A percentile compares a stretch with the other conserved stretches of the same genome.
These are phyloP conservation scores for Phoma herbarum DNA, from an alignment of 2,329 filamentous ascomycete genomes.

Conservation along the genomic window DNA sequence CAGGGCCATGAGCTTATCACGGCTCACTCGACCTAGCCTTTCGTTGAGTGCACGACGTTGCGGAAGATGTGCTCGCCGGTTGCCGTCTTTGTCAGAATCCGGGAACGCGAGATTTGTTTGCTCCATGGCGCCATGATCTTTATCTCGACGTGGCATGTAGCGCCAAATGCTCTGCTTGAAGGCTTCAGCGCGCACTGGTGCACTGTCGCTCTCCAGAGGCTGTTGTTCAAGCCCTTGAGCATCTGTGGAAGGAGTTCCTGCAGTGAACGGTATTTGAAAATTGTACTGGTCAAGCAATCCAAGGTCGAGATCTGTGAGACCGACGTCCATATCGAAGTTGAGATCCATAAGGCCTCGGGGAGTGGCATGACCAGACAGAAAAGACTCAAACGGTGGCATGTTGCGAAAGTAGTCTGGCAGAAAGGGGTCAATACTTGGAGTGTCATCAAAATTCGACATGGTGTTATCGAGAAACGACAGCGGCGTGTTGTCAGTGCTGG, in stretches of 20 bases:
- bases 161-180: conserved; percentile 58
- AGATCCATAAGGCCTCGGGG: conserved; percentile 57
- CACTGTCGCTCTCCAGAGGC: conserved; percentile 30
- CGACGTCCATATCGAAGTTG: conserved; percentile 56
- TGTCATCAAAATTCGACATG: conserved; percentile 26
- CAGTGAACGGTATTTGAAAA: conserved; percentile 54
- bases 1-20: conserved; percentile 70
- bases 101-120: conserved; percentile 53
- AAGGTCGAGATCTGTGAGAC: conserved; percentile 57
- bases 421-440: conserved; percentile 28
- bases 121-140: conserved; percentile 38
- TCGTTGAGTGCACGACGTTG: conserved; percentile 54
- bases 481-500: conserved; percentile 11
- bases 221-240: conserved; percentile 28
- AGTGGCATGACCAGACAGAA: conserved; percentile 51
- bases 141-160: conserved; percentile 50
- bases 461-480: conserved; percentile 30
- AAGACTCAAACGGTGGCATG: conserved; percentile 41
- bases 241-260: conserved; percentile 37
- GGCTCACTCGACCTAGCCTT: conserved; percentile 52
- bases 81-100: conserved; percentile 41
- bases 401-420: conserved; percentile 43
- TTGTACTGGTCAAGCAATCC: conserved; percentile 58
- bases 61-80: conserved; percentile 45
- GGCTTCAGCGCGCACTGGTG: conserved; percentile 38